phyloP scores from a whole-genome alignment of 2,329 filamentous ascomycete species.

The Clarireedia homoeocarpa region DNA sequence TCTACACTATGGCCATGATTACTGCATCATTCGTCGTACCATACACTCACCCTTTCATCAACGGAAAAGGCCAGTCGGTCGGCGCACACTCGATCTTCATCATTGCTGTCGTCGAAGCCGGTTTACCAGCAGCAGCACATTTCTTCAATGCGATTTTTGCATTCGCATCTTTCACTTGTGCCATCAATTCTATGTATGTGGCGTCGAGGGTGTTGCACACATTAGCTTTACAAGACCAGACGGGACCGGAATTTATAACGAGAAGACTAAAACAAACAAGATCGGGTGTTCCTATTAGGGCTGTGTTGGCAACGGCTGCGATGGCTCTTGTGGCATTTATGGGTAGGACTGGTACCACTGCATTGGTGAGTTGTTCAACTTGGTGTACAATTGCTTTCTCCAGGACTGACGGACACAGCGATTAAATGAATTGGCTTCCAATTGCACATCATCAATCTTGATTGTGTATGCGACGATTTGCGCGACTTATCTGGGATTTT shows the following conservation, averaged over 20 bases:
- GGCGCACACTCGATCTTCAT: slow-evolving; percentile 32
- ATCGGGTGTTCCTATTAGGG: slow-evolving; percentile 33
- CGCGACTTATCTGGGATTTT: slow-evolving; percentile 34
- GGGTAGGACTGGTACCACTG: slow-evolving; percentile 32
- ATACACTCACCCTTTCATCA: slow-evolving; percentile 33
- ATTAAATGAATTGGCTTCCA: slow-evolving; percentile 32
- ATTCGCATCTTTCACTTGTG: slow-evolving; percentile 31
- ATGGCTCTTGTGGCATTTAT: slow-evolving; percentile 34
- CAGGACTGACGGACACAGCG: slow-evolving; percentile 20
- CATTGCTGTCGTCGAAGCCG: slow-evolving; percentile 33
- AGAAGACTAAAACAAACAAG: slow-evolving; percentile 31
- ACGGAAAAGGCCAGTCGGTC: slow-evolving; percentile 32
- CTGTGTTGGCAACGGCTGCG: slow-evolving; percentile 33
- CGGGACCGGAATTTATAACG: slow-evolving; percentile 35
- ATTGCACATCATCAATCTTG: slow-evolving; percentile 33
- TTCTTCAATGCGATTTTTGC: slow-evolving; percentile 32
- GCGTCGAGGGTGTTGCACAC: slow-evolving; percentile 33
- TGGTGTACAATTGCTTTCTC: too few species aligned
- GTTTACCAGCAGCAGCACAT: slow-evolving; percentile 28
- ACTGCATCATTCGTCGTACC: slow-evolving; percentile 31
- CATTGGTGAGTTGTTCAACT: slow-evolving; percentile 25
- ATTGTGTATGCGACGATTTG: slow-evolving; percentile 35
- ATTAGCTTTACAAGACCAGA: slow-evolving; percentile 32
- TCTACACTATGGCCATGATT: slow-evolving; percentile 25
- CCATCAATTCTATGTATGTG: slow-evolving; percentile 34